These are phyloP conservation scores for Solanum pinnatisectum DNA, from an alignment of 257 asterid species.

Conservation along the genomic window DNA sequence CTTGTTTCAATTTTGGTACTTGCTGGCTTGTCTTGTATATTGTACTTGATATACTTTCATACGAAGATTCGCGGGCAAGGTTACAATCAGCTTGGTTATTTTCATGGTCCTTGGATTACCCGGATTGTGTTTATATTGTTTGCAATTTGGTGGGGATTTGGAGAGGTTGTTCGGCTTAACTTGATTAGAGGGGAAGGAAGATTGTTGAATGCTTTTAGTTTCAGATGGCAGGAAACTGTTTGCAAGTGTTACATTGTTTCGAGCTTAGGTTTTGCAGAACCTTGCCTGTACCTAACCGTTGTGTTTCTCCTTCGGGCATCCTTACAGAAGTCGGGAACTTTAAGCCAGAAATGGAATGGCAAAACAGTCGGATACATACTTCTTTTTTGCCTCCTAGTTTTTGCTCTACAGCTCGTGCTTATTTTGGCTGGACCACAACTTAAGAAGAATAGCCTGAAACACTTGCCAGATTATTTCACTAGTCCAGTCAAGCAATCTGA, in stretches of 20 bases:
- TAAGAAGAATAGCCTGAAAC: slow-evolving; percentile 21
- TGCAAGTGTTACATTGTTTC: slow-evolving; percentile 82
- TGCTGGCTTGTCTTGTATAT: slow-evolving; percentile 46
- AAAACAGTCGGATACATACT: slow-evolving; percentile 50
- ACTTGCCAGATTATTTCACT: slow-evolving; percentile 64
- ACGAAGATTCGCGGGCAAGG: slow-evolving; percentile 37
- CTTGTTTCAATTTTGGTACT: slow-evolving; percentile 59
- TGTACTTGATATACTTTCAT: slow-evolving; percentile 51
- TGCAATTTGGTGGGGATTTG: slow-evolving; percentile 67
- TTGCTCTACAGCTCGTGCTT: slow-evolving; percentile 58
- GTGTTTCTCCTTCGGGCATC: slow-evolving; percentile 73
- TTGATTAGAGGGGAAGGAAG: slow-evolving; percentile 45
- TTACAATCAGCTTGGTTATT: slow-evolving; percentile 44
- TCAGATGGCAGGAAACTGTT: slow-evolving; percentile 62
- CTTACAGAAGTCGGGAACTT: slow-evolving; percentile 48
- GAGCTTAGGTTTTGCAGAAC: slow-evolving; percentile 81
- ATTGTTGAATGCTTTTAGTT: slow-evolving; percentile 40
- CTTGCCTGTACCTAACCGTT: slow-evolving; percentile 65
- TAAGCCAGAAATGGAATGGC: slow-evolving; percentile 55
- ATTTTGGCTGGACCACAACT: slow-evolving; percentile 40
- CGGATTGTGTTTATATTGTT: slow-evolving; percentile 41
- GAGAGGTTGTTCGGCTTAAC: slow-evolving; percentile 58
- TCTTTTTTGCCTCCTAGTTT: slow-evolving; percentile 57
- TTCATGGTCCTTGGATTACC: slow-evolving; percentile 77
- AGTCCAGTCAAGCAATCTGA: slow-evolving; percentile 17